A percentile compares a stretch with the other conserved stretches of the same genome.
Evolutionary conservation across 164 flowering plant species (phyloP).

Genomic region (Sedum album): DNA sequence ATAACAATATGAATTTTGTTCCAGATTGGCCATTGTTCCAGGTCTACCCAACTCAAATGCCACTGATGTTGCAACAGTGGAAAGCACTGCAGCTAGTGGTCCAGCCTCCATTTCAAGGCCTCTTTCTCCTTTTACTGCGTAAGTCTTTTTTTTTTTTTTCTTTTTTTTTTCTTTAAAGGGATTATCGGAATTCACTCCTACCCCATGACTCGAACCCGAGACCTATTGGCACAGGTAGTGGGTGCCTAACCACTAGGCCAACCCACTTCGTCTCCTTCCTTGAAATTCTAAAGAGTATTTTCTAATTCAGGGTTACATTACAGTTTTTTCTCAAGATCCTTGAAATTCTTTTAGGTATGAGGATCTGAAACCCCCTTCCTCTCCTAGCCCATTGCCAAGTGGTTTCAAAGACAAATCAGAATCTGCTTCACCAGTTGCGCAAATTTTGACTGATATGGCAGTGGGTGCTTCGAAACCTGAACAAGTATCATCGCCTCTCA

Average conservation of each 20-base stretch:
- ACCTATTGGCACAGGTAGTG: no score
- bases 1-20: not conserved
- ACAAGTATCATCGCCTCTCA: not conserved
- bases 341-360: slow-evolving; percentile 4
- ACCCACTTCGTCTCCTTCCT: no score
- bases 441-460: not conserved
- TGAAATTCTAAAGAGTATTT: not conserved
- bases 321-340: not conserved
- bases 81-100: not conserved
- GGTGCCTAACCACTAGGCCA: no score
- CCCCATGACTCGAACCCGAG: no score
- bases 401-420: slow-evolving; percentile 17
- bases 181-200: no score
- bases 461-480: not conserved
- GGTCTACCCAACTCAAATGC: not conserved
- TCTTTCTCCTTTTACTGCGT: slow-evolving; percentile 1
- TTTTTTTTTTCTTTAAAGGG: no score
- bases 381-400: slow-evolving; percentile 37
- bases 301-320: not conserved
- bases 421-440: not conserved
- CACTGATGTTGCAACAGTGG: not conserved
- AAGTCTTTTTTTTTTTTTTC: not conserved
- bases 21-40: not conserved
- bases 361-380: slow-evolving; percentile 41
- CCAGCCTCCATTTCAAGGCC: not conserved